Evolutionary conservation across 192 early-diverging fungal species (phyloP).

Genomic region (Coemansia sp.): DNA sequence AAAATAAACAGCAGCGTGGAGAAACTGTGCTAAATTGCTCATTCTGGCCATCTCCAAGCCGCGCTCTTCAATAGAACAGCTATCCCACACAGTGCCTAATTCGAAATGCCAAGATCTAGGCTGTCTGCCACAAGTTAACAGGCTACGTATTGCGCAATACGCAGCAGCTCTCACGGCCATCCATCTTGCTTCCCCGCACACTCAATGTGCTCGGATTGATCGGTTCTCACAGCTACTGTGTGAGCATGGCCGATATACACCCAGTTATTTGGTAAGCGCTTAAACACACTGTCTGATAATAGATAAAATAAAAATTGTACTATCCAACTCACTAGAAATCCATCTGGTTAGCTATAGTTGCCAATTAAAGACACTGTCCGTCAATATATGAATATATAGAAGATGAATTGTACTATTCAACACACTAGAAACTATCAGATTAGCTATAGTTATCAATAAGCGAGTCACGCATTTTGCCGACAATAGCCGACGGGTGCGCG

Average conservation of each 20-base stretch:
- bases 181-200: not conserved
- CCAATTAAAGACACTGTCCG: not conserved
- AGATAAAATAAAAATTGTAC: not conserved
- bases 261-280: not conserved
- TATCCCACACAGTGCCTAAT: too few species aligned
- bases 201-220: not conserved
- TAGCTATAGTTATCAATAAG: constrained; percentile 85
- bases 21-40: too few species aligned
- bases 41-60: too few species aligned
- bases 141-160: too few species aligned
- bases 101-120: too few species aligned
- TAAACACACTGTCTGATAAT: not conserved
- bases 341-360: not conserved
- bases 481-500: constrained; percentile 83
- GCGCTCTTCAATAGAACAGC: too few species aligned
- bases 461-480: constrained; percentile 90
- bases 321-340: not conserved
- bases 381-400: not conserved
- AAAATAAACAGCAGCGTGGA: too few species aligned
- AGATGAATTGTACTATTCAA: constrained; percentile 1
- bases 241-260: not conserved
- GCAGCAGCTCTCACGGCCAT: constrained; percentile 2
- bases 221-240: not conserved
- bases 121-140: too few species aligned
- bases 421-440: constrained; percentile 7